Evolutionary conservation across 208 protist genomes (phyloP).

Genomic region (Wallacemonas sp.): DNA sequence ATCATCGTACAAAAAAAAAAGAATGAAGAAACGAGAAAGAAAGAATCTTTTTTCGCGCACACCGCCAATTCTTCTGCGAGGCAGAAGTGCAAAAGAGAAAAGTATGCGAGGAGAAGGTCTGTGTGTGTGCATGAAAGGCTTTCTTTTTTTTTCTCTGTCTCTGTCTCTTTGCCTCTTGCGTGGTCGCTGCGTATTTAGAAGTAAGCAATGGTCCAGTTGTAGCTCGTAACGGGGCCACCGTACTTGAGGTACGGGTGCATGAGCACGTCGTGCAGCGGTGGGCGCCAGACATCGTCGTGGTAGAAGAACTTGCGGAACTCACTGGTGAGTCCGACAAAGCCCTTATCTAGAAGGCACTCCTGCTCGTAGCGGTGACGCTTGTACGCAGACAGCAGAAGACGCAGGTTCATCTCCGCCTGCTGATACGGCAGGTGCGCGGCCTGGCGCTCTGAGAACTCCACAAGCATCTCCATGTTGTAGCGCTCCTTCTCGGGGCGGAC

Average conservation of each 20-base stretch:
- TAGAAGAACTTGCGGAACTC: constrained; percentile 94
- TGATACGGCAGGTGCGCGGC: constrained; percentile 85
- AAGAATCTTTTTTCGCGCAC: not conserved
- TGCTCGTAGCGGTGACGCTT: constrained; percentile 89
- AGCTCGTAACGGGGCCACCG: constrained; percentile 81
- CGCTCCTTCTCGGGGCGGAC: constrained; percentile 83
- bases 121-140: too few relatives aligned
- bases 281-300: constrained; percentile 92
- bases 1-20: not conserved
- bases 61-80: not conserved
- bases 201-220: constrained; percentile 92
- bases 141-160: not conserved
- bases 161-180: not conserved
- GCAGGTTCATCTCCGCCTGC: constrained; percentile 83
- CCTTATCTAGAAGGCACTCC: constrained; percentile 90
- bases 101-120: not conserved
- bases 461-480: constrained; percentile 90
- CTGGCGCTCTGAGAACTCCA: constrained; percentile 87
- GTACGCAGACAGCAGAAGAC: constrained; percentile 76
- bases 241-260: constrained; percentile 87
- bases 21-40: not conserved
- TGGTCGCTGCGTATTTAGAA: constrained; percentile 47
- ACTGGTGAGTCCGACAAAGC: constrained; percentile 87
- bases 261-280: constrained; percentile 85
- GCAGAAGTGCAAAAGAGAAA: constrained; percentile 17